These are phyloP conservation scores for Diaporthe sp. DNA, from an alignment of 2,329 filamentous ascomycete species.

Conservation along the genomic window DNA sequence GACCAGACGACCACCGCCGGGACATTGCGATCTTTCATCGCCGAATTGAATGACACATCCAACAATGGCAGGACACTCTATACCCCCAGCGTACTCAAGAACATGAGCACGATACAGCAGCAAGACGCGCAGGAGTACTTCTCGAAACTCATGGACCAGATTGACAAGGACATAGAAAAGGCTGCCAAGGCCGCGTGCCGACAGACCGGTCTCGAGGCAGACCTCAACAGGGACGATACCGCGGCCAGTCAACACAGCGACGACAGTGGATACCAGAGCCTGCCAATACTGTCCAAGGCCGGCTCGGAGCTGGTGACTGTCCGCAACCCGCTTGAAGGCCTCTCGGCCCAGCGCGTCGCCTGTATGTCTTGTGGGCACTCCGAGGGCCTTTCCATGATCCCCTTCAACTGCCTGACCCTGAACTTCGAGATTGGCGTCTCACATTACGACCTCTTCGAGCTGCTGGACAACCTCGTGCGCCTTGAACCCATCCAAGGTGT, in stretches of 20 bases:
- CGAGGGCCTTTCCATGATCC: constrained; percentile 89
- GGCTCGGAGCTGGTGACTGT: constrained; percentile 54
- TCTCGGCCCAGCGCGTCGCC: constrained; percentile 88
- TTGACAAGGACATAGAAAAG: constrained; percentile 81
- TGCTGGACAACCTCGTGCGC: constrained; percentile 86
- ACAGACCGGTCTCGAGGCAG: constrained; percentile 56
- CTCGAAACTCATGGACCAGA: constrained; percentile 86
- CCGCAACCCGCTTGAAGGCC: constrained; percentile 87
- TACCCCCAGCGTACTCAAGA: constrained; percentile 86
- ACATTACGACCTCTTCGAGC: constrained; percentile 80
- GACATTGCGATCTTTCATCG: constrained; percentile 74
- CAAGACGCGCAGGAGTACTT: constrained; percentile 99
- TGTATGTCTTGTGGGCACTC: constrained; percentile 89
- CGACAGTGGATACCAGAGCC: constrained; percentile 70
- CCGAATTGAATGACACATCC: constrained; percentile 75
- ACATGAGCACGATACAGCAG: constrained; percentile 94
- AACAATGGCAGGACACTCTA: constrained; percentile 85
- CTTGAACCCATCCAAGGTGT: constrained; percentile 91
- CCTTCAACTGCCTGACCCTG: constrained; percentile 93
- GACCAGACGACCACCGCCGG: constrained; percentile 54
- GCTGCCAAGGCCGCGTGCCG: constrained; percentile 54
- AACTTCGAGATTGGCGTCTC: constrained; percentile 76
- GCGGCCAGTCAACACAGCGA: constrained; percentile 65
- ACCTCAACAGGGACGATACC: constrained; percentile 57
- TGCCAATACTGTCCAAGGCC: constrained; percentile 54